phyloP scores from a whole-genome alignment of 768 basidiomycete species.

The Fistulinella prunicolor region DNA sequence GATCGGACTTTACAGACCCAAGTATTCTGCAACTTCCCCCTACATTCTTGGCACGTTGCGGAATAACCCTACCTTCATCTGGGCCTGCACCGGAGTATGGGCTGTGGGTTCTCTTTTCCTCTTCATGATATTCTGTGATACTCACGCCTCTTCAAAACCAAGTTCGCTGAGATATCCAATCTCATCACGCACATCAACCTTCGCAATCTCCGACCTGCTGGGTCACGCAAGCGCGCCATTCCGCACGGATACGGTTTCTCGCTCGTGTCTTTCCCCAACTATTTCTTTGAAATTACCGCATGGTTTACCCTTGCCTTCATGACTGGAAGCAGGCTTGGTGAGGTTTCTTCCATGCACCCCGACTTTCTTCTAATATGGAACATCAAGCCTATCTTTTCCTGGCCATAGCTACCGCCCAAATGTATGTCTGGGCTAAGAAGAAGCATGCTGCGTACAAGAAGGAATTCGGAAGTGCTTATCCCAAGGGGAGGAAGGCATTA shows the following conservation, averaged over 20 bases:
- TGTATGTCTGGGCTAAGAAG: slow-evolving; percentile 86
- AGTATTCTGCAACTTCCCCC: slow-evolving; percentile 64
- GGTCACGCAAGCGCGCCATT: slow-evolving; percentile 75
- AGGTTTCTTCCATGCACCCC: slow-evolving; percentile 25
- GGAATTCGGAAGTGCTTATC: slow-evolving; percentile 90
- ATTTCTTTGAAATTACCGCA: slow-evolving; percentile 82
- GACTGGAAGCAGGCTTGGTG: slow-evolving; percentile 76
- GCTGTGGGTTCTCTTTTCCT: slow-evolving; percentile 49
- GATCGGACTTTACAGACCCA: slow-evolving; percentile 76
- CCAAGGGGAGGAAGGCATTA: slow-evolving; percentile 68
- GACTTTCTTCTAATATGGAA: slow-evolving; percentile 1
- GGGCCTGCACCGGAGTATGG: slow-evolving; percentile 65
- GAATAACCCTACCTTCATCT: slow-evolving; percentile 65
- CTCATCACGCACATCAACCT: slow-evolving; percentile 78
- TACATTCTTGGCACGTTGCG: slow-evolving; percentile 61
- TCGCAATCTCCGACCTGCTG: slow-evolving; percentile 78
- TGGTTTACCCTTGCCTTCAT: slow-evolving; percentile 73
- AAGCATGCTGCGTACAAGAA: slow-evolving; percentile 89
- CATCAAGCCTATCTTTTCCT: slow-evolving; percentile 63
- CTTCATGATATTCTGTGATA: background rate
- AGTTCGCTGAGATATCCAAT: slow-evolving; percentile 89
- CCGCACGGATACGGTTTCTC: slow-evolving; percentile 93
- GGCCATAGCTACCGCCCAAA: slow-evolving; percentile 57
- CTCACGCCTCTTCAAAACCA: slow-evolving; percentile 1
- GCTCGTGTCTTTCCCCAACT: slow-evolving; percentile 87